phyloP scores from a whole-genome alignment of 2,329 filamentous ascomycete species.

The Penicillium fuscoglaucum region DNA sequence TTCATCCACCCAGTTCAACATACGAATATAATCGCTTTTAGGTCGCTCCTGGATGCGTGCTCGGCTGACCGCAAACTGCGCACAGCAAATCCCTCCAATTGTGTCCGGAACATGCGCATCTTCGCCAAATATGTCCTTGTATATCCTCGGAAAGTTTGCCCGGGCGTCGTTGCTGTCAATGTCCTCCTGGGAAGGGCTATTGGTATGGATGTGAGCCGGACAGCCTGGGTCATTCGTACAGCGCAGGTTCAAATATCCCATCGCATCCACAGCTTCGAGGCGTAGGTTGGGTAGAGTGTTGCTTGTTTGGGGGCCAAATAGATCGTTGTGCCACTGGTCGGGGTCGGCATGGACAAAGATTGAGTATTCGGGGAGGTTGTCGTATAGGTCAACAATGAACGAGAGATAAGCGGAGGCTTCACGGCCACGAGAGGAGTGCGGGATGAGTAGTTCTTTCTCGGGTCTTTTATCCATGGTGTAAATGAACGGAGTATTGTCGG shows the following conservation, averaged over 20 bases:
- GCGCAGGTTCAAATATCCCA: slow-evolving; percentile 39
- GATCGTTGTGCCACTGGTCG: slow-evolving; percentile 32
- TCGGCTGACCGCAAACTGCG: slow-evolving; percentile 28
- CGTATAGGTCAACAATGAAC: slow-evolving; percentile 63
- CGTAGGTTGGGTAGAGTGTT: slow-evolving; percentile 27
- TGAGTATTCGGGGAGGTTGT: slow-evolving; percentile 56
- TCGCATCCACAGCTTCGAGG: slow-evolving; percentile 29
- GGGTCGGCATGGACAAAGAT: slow-evolving; percentile 56
- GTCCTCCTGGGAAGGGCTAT: slow-evolving; percentile 25
- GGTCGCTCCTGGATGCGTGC: slow-evolving; percentile 21
- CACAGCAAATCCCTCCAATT: slow-evolving; percentile 22
- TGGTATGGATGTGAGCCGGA: slow-evolving; percentile 34
- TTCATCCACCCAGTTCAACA: slow-evolving; percentile 23
- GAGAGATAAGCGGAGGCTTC: slow-evolving; percentile 62
- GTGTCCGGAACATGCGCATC: slow-evolving; percentile 4
- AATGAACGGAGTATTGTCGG: slow-evolving; percentile 19
- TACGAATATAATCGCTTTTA: slow-evolving; percentile 21
- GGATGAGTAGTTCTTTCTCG: slow-evolving; percentile 13
- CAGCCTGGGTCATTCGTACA: slow-evolving; percentile 39
- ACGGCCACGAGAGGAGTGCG: slow-evolving; percentile 49
- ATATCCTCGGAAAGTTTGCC: slow-evolving; percentile 19
- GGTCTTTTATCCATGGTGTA: slow-evolving; percentile 22
- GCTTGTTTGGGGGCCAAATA: slow-evolving; percentile 23
- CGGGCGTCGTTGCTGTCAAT: slow-evolving; percentile 24
- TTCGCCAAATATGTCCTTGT: slow-evolving; percentile 16